phyloP scores from a whole-genome alignment of 108 stramenopile species.

The Skeletonema costatum region DNA sequence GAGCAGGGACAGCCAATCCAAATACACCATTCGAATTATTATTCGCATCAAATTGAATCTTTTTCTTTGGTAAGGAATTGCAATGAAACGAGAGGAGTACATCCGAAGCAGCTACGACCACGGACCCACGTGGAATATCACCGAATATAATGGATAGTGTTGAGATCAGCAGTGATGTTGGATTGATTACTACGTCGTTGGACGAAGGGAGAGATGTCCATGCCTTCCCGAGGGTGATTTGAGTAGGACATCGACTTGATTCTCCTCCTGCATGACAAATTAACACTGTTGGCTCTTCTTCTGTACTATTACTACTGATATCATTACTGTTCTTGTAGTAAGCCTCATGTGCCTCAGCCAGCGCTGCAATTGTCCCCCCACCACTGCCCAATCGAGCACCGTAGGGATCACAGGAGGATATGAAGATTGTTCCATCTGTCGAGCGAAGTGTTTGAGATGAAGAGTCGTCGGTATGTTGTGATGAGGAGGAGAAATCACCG shows the following conservation, averaged over 20 bases:
- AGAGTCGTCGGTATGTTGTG: constrained; percentile 3
- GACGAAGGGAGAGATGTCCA: constrained; percentile 69
- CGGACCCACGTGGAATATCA: constrained; percentile 55
- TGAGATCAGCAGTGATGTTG: constrained; percentile 56
- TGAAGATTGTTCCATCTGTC: constrained; percentile 20
- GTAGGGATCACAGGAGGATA: constrained; percentile 75
- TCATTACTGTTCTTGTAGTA: neutral
- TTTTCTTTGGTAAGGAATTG: neutral
- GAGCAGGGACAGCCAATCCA: constrained; percentile 80
- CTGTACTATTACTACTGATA: neutral
- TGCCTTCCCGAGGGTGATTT: constrained; percentile 82
- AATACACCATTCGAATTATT: constrained; percentile 42
- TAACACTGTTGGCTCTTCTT: constrained; percentile 29
- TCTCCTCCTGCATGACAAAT: constrained; percentile 85
- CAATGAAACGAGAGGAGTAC: constrained; percentile 49
- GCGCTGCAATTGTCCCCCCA: constrained; percentile 77
- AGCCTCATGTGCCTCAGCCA: constrained; percentile 45
- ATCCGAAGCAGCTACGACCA: constrained; percentile 76
- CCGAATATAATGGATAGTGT: constrained; percentile 46
- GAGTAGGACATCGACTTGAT: constrained; percentile 78
- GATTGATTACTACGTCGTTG: constrained; percentile 37
- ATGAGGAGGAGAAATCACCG: constrained; percentile 13
- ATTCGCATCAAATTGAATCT: constrained; percentile 1
- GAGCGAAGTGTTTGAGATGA: neutral
- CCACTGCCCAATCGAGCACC: constrained; percentile 72